Base-by-base conservation (phyloP, 78 protist species). In the slime mould (Dictyostelium discoideum) region DNA sequence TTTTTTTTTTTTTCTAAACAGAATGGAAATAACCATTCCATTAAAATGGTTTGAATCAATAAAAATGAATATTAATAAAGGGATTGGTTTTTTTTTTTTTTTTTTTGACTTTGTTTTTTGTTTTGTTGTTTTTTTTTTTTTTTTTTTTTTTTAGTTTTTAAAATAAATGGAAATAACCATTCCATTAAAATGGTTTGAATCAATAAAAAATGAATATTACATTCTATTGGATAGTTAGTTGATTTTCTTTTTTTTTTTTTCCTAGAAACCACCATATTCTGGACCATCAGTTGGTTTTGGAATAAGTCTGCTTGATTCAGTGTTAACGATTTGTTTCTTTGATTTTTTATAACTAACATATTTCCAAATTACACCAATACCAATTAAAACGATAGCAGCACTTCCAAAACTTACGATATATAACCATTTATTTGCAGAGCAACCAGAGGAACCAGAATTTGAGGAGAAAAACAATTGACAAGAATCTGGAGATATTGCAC, bases 251-350 rank as follows among this genome's bases (percentile, higher is more conserved):
- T 73, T 74, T 74, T 29, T 74, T 74, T 5, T 74, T 37, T 29
- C 65, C 65, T 89, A 80, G 81, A 78, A 89, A 32, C 94, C 94
- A 32, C 94, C 94, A 81, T 89, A 89, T 69, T 89, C 94, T 65
- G 94, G 94, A 44, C 94, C 94, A 67, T 89, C 94, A 32, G 57
- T 87, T 26, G 94, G 94, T 46, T 89, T 89, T 40, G 94, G 94
- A 67, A 89, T 89, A 48, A 89, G 83, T 89, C 94, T 78, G 13
- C 78, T 84, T 2, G 72, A 77, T 48, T 89, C 94, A 37, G 46
- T 29, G 10, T 44, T 16, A 16, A 63, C 14, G 20, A 16, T 16
- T 46, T 89, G 37, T 60, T 60, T 60, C n/a, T 89, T 78, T 10
- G 42, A 54, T 89, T 81, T 89, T 22, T 89, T 44, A 20, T 18